These are phyloP conservation scores for Termitomyces eurrhizus DNA, from an alignment of 768 basidiomycete species.

Conservation along the genomic window DNA sequence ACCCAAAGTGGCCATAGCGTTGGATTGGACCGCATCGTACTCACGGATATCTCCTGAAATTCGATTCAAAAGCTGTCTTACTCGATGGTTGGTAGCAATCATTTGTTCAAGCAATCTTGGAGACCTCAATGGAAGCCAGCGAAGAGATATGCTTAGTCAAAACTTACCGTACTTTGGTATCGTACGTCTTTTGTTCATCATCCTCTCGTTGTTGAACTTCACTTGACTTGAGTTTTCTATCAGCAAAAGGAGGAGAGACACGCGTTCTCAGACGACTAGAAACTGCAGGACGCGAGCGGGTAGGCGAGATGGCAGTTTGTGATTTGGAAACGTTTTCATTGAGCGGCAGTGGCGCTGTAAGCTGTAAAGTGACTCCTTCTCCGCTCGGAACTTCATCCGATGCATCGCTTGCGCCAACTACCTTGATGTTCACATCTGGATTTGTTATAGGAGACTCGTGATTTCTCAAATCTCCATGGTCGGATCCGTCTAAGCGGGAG, in stretches of 20 bases:
- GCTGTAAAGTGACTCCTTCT: constrained; percentile 10
- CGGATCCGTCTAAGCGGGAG: constrained; percentile 8
- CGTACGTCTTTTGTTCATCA: constrained; percentile 53
- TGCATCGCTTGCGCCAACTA: constrained; percentile 8
- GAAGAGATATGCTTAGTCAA: not conserved
- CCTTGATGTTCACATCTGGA: constrained; percentile 7
- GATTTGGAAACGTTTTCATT: constrained; percentile 3
- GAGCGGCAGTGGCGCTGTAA: constrained; percentile 9
- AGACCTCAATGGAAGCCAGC: not conserved
- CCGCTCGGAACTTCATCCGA: constrained; percentile 2
- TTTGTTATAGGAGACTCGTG: constrained; percentile 1
- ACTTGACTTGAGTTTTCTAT: constrained; percentile 19
- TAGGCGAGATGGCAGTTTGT: not conserved
- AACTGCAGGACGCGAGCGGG: constrained; percentile 30
- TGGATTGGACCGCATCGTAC: constrained; percentile 57
- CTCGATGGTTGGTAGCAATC: constrained; percentile 57
- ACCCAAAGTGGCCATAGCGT: constrained; percentile 44
- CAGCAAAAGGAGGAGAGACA: constrained; percentile 23
- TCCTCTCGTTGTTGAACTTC: constrained; percentile 34
- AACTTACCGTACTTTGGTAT: constrained; percentile 51
- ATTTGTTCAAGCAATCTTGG: constrained; percentile 58
- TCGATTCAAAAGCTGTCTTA: constrained; percentile 65
- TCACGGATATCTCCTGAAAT: constrained; percentile 61
- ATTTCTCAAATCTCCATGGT: not conserved
- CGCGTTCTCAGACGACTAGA: constrained; percentile 23